Evolutionary conservation across 805 yeast genomes (phyloP).

Genomic region (Starmerella apicola): DNA sequence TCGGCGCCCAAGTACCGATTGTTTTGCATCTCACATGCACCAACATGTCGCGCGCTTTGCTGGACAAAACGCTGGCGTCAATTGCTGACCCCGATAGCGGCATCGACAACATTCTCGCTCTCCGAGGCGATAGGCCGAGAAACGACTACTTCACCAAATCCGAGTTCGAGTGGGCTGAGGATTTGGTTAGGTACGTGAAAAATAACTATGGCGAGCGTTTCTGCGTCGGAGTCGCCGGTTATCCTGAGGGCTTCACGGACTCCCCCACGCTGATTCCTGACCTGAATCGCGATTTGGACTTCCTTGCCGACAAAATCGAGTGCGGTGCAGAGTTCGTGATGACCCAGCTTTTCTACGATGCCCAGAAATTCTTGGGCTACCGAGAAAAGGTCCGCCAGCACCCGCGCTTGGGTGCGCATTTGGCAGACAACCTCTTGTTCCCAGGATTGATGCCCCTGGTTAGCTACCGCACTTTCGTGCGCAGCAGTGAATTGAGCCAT

Average conservation of each 20-base stretch:
- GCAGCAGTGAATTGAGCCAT: constrained; percentile 90
- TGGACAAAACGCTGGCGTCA: constrained; percentile 59
- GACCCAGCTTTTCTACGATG: constrained; percentile 85
- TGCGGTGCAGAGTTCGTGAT: constrained; percentile 94
- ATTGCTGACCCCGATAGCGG: constrained; percentile 59
- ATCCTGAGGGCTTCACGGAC: constrained; percentile 95
- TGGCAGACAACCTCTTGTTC: constrained; percentile 65
- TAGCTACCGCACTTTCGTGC: constrained; percentile 76
- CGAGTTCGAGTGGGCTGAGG: constrained; percentile 45
- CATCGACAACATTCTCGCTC: constrained; percentile 75
- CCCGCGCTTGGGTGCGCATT: constrained; percentile 44
- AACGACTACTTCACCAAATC: constrained; percentile 38
- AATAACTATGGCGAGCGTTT: constrained; percentile 63
- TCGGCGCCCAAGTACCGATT: constrained; percentile 58
- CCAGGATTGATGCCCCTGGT: constrained; percentile 99
- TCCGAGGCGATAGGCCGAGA: constrained; percentile 92
- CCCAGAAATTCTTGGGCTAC: constrained; percentile 68
- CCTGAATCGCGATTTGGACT: constrained; percentile 60
- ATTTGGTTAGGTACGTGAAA: constrained; percentile 67
- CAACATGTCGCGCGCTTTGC: constrained; percentile 62
- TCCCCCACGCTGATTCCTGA: constrained; percentile 63
- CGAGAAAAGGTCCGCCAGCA: constrained; percentile 46
- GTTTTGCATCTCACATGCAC: constrained; percentile 95
- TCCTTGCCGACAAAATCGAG: constrained; percentile 64
- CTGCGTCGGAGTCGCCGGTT: constrained; percentile 93